Base-by-base conservation (phyloP, 768 basidiomycete species). In the Pholiota conissans region DNA sequence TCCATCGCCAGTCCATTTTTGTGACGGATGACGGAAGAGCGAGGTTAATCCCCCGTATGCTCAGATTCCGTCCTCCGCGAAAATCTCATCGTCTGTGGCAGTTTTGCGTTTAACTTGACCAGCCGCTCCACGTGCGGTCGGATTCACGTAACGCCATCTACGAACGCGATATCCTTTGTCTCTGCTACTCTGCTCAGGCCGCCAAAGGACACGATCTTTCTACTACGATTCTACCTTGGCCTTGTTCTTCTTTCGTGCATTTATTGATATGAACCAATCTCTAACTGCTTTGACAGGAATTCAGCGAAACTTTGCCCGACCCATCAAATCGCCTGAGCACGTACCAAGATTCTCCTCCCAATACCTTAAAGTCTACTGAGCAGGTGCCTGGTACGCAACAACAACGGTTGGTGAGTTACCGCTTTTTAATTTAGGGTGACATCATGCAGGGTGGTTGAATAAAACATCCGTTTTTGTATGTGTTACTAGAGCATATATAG, bases 361-460 rank as follows among this genome's bases (percentile, higher is more conserved):
- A 51, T 55, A 56, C 49, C 55, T 28, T 57, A 64, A 65, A 65
- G 56, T 24, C 57, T 59, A 55, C 53, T 26, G 62, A 63, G 37
- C 63, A 62, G 56, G 59, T 58, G 50, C 57, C 64, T 62, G 47
- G 55, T 61, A 51, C 63, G 35, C 52, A 56, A 51, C 56, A 48
- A 59, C 62, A 60, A 42, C 61, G 61, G 62, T 67, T 63, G 64
- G 71, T 72, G 59, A 63, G 70, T 62, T 35, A 55, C 56, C 49
- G 52, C 47, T 50, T 63, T 53, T 54, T 52, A 55, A 45, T 54
- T 53, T 56, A 52, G 55, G 52, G 65, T 68, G 65, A 67, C 62
- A 65, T 69, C 66, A 65, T 54, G 35, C 37, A 49, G 16, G 48
- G 34, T 55, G 39, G 40, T 5, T 52, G 35, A 54, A 32, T 55